Evolutionary conservation across 1,139 yeast genomes (phyloP), one percentile per base, ranked within the genome.

Genomic region (Groenewaldozyma auringiensis): DNA sequence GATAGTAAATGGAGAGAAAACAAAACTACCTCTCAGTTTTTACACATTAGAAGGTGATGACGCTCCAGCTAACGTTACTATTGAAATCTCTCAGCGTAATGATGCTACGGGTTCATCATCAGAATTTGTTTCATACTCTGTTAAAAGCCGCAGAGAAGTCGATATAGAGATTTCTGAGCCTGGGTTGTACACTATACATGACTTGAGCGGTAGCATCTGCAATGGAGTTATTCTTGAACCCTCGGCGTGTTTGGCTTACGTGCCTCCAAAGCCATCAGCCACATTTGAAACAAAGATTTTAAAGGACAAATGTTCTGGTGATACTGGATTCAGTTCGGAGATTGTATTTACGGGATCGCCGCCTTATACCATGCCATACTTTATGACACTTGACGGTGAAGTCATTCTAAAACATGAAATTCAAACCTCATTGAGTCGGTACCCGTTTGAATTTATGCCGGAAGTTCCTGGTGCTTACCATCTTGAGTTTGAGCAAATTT

Each of bases 291-390:
- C 72, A 79, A 54, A 68, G 61, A 44, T 78, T 2, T 78, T 89
- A 2, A 70, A 79, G 33, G 97, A 92, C 58, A 78, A 83, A 48
- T 92, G 99, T 67, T 84, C 94, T 31, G 98, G 98, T 1, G 86
- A 89, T 44, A 81, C 87, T 8, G 98, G 97, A 0, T 79, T 87
- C 48, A 75, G 76, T 41, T 88, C 89, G 53, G 81, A 78, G 41
- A 64, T 83, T 44, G 64, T 74, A 1, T 72, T 85, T 44, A 67
- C 75, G 3, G 98, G 98, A 14, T 75, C 79, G 22, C 83, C 95
- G 1, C 97, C 97, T 2, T 92, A 83, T 65, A 73, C 72, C 41
- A 72, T 88, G 14, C 79, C 83, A 4, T 84, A 76, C 57, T 76
- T 78, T 47, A 70, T 76, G 18, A 65, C 70, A 31, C 65, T 61